Conservation (phyloP, 2,329 filamentous ascomycete species). For the Epichloe aotearoae region DNA sequence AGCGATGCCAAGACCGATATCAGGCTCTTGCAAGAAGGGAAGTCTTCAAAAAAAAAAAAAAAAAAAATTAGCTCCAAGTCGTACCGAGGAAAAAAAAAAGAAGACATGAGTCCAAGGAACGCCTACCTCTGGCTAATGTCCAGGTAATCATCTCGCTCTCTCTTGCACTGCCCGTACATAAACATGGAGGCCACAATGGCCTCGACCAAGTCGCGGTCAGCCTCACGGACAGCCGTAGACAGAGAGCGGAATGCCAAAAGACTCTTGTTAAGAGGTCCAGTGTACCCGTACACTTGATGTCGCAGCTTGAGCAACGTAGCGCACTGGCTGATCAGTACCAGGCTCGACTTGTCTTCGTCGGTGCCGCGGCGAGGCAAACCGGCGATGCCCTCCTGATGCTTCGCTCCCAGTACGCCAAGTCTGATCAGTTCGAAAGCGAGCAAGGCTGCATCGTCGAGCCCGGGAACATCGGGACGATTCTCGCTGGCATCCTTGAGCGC, state of each 20-base stretch:
- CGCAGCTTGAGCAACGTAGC: conserved; percentile 71
- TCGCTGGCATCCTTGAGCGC: conserved; percentile 42
- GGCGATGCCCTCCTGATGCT: conserved; percentile 43
- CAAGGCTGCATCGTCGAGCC: conserved; percentile 64
- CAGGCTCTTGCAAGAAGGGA: conserved; percentile 56
- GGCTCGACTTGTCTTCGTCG: conserved; percentile 64
- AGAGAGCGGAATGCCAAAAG: conserved; percentile 78
- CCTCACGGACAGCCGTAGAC: conserved; percentile 63
- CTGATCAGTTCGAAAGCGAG: conserved; percentile 77
- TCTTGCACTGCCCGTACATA: conserved; percentile 63
- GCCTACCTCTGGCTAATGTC: conserved; percentile 60
- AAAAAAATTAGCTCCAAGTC: not conserved
- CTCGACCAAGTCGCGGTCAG: conserved; percentile 73
- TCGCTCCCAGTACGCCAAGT: conserved; percentile 62
- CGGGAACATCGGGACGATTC: conserved; percentile 27
- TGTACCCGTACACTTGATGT: conserved; percentile 81
- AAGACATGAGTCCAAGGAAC: not conserved
- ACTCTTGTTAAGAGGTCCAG: conserved; percentile 83
- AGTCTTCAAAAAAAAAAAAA: conserved; percentile 30
- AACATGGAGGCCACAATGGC: conserved; percentile 70
- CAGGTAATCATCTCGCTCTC: conserved; percentile 52
- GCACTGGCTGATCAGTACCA: conserved; percentile 74
- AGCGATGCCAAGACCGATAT: conserved; percentile 65
- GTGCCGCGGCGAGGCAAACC: conserved; percentile 41
- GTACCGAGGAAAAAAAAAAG: not conserved